A percentile compares a stretch with the other conserved stretches of the same genome.
Conservation (phyloP, 2,329 filamentous ascomycete species). For the Lasiodiplodia citricola region DNA sequence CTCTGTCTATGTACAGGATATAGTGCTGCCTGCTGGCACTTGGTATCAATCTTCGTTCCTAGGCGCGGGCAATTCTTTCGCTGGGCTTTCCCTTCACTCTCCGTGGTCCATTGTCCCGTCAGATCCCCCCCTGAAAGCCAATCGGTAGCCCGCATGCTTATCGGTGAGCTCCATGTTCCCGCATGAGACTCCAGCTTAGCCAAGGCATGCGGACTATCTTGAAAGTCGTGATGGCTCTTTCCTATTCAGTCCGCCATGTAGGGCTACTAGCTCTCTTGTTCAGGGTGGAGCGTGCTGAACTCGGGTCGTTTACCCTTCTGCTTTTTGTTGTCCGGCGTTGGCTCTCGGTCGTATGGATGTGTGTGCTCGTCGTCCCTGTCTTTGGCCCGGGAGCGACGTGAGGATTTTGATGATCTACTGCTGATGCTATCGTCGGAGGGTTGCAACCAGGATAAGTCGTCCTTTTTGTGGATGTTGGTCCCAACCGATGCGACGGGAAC, state of each 20-base stretch:
- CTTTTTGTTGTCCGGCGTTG: neutral
- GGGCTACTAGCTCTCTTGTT: neutral
- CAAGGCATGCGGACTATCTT: neutral
- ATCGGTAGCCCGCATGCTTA: neutral
- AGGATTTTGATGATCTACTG: neutral
- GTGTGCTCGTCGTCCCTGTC: neutral
- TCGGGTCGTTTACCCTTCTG: neutral
- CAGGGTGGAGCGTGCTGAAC: neutral
- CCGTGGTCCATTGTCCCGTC: neutral
- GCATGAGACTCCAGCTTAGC: neutral
- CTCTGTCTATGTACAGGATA: neutral
- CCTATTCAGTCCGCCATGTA: no score
- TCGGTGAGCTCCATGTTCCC: neutral
- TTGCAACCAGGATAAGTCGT: neutral
- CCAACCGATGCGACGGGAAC: constrained; percentile 3
- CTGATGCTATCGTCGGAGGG: neutral
- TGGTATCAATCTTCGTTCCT: neutral
- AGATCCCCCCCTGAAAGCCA: neutral
- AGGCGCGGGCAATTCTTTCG: neutral
- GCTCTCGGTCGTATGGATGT: constrained; percentile 7
- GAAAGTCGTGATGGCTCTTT: neutral
- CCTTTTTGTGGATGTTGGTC: constrained; percentile 12
- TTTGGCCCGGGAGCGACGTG: neutral
- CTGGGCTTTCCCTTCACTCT: neutral
- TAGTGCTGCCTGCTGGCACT: neutral